phyloP scores from a whole-genome alignment of 805 yeast genomes.

The Ogataea methanolica region DNA sequence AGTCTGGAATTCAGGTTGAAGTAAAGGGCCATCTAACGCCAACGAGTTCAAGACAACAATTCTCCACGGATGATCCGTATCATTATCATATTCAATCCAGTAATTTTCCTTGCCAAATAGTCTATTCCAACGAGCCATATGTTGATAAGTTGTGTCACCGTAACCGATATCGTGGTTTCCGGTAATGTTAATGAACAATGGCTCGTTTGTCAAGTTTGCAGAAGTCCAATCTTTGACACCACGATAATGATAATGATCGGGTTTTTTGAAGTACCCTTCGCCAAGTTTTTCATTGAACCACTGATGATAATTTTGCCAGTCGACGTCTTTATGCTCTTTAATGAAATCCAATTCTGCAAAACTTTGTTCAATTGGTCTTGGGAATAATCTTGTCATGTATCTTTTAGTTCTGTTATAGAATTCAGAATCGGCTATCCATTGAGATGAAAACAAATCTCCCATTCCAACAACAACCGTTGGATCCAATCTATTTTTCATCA shows the following conservation, averaged over 20 bases:
- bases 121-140: constrained; percentile 69
- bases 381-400: constrained; percentile 65
- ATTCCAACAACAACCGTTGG: constrained; percentile 85
- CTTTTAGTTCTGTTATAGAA: constrained; percentile 76
- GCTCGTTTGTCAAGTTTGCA: constrained; percentile 40
- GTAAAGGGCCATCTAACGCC: constrained; percentile 85
- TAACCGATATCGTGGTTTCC: constrained; percentile 98
- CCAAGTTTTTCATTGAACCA: constrained; percentile 26
- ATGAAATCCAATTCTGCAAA: constrained; percentile 44
- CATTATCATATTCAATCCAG: constrained; percentile 64
- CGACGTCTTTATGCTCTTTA: constrained; percentile 46
- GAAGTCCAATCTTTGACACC: constrained; percentile 66
- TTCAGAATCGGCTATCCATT: constrained; percentile 90
- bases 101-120: constrained; percentile 84
- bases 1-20: constrained; percentile 62
- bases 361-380: constrained; percentile 50
- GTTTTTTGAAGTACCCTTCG: constrained; percentile 27
- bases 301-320: constrained; percentile 46
- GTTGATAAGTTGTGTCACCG: constrained; percentile 92
- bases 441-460: constrained; percentile 91
- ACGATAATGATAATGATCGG: constrained; percentile 42
- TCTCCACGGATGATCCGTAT: constrained; percentile 72
- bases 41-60: constrained; percentile 83
- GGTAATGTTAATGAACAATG: constrained; percentile 74
- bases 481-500: constrained; percentile 55